A percentile compares a stretch with the other conserved stretches of the same genome.
Conservation (phyloP, 1,284 basidiomycete species). For the Amylostereum areolatum region DNA sequence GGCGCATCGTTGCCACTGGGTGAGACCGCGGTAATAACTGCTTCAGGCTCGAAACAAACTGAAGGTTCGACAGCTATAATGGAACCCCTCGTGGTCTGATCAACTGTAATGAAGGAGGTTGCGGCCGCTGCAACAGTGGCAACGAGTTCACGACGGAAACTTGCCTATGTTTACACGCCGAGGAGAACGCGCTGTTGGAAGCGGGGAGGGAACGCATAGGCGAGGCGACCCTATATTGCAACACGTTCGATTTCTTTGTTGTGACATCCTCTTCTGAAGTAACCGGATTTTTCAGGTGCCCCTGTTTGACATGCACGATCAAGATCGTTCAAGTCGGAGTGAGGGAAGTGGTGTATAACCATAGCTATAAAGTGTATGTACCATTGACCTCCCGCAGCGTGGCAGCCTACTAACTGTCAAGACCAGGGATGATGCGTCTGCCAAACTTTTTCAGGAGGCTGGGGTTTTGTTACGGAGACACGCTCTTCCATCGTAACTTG, state of each 20-base stretch:
- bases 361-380: conserved; percentile 90
- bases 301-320: conserved; percentile 92
- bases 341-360: conserved; percentile 90
- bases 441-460: conserved; percentile 69
- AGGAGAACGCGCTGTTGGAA: conserved; percentile 96
- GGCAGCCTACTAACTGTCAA: too few relatives aligned
- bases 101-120: conserved; percentile 91
- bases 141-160: conserved; percentile 67
- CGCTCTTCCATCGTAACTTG: conserved; percentile 24
- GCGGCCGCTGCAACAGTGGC: conserved; percentile 70
- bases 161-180: conserved; percentile 95
- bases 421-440: conserved; percentile 76
- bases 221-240: conserved; percentile 88
- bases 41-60: neutral
- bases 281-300: conserved; percentile 62
- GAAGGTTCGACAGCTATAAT: conserved; percentile 65
- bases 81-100: conserved; percentile 87
- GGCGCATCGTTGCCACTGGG: conserved; percentile 91
- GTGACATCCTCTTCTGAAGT: conserved; percentile 2
- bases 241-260: conserved; percentile 46
- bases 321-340: conserved; percentile 97
- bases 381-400: conserved; percentile 6
- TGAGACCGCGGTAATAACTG: conserved; percentile 23
- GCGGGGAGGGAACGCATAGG: conserved; percentile 80
- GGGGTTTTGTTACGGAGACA: conserved; percentile 74